Percentiles rank a stretch among this genome's conserved stretches.
These are phyloP conservation scores for Pochonia chlamydosporia DNA, from an alignment of 2,329 filamentous ascomycete species.

Conservation along the genomic window DNA sequence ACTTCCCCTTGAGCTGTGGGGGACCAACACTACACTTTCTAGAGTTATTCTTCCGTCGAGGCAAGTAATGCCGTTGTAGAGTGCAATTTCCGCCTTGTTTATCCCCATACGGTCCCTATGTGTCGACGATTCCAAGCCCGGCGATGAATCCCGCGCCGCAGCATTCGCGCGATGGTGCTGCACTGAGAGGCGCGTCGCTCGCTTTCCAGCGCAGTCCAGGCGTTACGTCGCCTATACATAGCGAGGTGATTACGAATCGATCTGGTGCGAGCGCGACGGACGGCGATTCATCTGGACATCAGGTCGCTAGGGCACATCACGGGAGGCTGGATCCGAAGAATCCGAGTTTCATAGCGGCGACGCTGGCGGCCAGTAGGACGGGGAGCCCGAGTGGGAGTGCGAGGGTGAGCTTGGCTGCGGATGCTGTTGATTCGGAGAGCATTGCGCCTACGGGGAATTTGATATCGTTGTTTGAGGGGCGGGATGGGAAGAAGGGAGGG, in stretches of 20 bases:
- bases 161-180: slow-evolving; percentile 26
- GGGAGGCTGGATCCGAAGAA: slow-evolving; percentile 40
- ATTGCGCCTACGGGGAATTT: slow-evolving; percentile 59
- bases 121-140: too few species aligned
- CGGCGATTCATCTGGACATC: slow-evolving; percentile 3
- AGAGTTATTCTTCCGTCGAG: too few species aligned
- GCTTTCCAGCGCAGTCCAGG: slow-evolving; percentile 39
- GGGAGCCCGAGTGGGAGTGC: slow-evolving; percentile 39
- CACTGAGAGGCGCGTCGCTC: slow-evolving; percentile 47
- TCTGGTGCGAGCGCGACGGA: background rate
- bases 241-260: background rate
- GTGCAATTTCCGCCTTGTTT: too few species aligned
- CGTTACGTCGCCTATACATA: background rate
- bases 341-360: slow-evolving; percentile 51
- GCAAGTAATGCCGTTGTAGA: too few species aligned
- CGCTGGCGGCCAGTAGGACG: slow-evolving; percentile 50
- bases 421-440: slow-evolving; percentile 42
- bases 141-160: slow-evolving; percentile 30
- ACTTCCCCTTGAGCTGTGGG: too few species aligned
- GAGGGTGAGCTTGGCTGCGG: slow-evolving; percentile 26
- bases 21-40: too few species aligned
- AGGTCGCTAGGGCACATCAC: slow-evolving; percentile 1
- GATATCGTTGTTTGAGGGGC: slow-evolving; percentile 64
- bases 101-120: too few species aligned
- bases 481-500: too few species aligned